Conservation (phyloP, 2,329 filamentous ascomycete species). For the Conoideocrella luteorostrata region DNA sequence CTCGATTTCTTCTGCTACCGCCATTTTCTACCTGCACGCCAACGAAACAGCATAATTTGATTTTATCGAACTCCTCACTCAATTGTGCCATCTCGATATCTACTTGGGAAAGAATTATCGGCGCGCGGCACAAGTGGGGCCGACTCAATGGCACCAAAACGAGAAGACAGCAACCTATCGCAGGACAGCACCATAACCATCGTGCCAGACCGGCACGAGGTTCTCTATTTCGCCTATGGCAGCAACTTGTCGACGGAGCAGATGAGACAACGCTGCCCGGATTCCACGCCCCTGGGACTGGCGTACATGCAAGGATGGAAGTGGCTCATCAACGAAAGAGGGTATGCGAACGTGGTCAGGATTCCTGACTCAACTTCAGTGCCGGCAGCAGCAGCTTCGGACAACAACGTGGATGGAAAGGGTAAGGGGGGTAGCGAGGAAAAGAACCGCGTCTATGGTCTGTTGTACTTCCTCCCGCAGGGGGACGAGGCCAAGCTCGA, state of each 20-base stretch:
- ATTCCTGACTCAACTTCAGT: too few relatives aligned
- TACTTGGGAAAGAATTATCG: too few relatives aligned
- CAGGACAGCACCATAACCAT: conserved; percentile 29
- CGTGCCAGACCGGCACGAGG: conserved; percentile 27
- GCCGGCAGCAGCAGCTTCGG: too few relatives aligned
- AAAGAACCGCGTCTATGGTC: conserved; percentile 41
- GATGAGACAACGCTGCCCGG: conserved; percentile 58
- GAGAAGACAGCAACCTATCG: conserved; percentile 26
- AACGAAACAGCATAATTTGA: too few relatives aligned
- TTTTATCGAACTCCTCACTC: too few relatives aligned
- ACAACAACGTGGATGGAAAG: too few relatives aligned
- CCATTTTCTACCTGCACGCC: too few relatives aligned
- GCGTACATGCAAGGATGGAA: conserved; percentile 49
- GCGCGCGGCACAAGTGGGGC: too few relatives aligned
- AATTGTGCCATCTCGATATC: too few relatives aligned
- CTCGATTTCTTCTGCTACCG: too few relatives aligned
- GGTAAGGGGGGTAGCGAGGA: not conserved
- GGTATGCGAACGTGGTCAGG: conserved; percentile 62
- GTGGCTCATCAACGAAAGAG: conserved; percentile 62
- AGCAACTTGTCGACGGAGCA: conserved; percentile 62
- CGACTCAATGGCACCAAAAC: conserved; percentile 19
- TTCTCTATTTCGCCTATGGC: conserved; percentile 64
- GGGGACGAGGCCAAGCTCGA: conserved; percentile 49
- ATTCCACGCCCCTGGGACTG: conserved; percentile 48
- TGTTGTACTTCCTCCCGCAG: conserved; percentile 46